Conservation (phyloP, 768 basidiomycete species). For the Auricularia sp. region DNA sequence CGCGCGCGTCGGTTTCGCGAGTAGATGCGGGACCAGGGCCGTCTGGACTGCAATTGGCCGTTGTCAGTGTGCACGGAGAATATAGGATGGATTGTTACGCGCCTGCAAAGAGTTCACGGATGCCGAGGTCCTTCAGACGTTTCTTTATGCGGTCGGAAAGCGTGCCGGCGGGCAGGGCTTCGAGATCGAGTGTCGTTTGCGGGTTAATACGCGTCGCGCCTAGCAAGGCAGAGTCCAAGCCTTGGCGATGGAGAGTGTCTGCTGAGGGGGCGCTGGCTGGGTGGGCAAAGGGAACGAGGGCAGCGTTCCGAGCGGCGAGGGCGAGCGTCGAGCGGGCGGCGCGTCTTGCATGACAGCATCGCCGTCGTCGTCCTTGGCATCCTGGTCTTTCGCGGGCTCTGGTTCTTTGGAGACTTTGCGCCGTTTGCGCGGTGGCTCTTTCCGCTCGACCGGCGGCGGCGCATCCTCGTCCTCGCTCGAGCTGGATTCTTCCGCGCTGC, state of each 20-base stretch:
- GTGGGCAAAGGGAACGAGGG: constrained; percentile 62
- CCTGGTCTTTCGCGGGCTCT: constrained; percentile 3
- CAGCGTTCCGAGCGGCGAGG: constrained; percentile 30
- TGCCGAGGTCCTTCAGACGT: constrained; percentile 63
- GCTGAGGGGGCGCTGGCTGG: constrained; percentile 62
- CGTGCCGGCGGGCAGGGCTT: constrained; percentile 39
- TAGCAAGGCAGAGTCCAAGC: constrained; percentile 62
- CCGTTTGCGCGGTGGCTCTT: constrained; percentile 33
- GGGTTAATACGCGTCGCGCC: constrained; percentile 63
- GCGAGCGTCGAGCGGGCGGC: constrained; percentile 3
- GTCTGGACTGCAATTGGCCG: constrained; percentile 62
- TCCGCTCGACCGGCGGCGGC: neutral
- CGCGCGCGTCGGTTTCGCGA: constrained; percentile 27
- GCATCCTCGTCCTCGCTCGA: neutral
- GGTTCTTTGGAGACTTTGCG: constrained; percentile 25
- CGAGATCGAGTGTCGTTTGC: constrained; percentile 23
- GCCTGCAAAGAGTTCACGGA: constrained; percentile 88
- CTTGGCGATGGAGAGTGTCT: constrained; percentile 62
- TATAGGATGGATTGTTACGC: constrained; percentile 14
- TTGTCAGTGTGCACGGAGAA: neutral
- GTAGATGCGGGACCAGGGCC: constrained; percentile 70
- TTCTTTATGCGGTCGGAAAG: constrained; percentile 43
- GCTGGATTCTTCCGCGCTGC: constrained; percentile 4
- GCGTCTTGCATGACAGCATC: constrained; percentile 7
- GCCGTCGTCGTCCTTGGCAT: neutral